A percentile compares a stretch with the other conserved stretches of the same genome.
Evolutionary conservation across 2,329 filamentous ascomycete species (phyloP).

Genomic region (Hypoxylon sp.): DNA sequence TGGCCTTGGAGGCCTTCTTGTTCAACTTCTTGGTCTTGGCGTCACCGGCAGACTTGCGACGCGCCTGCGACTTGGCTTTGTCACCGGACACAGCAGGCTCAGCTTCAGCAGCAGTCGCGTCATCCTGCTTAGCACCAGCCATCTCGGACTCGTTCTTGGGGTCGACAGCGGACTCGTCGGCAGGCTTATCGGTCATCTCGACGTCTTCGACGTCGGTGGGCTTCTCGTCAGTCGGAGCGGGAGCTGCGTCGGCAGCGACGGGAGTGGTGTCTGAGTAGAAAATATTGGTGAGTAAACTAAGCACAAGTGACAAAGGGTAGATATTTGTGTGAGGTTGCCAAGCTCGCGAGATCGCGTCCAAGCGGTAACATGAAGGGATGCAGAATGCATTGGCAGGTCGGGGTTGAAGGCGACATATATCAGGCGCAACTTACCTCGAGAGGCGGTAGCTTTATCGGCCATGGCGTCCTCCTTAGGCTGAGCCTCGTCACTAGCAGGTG

Average conservation of each 20-base stretch:
- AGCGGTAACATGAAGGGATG: slow-evolving; percentile 8
- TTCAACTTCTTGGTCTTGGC: slow-evolving; percentile 81
- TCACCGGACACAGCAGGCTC: slow-evolving; percentile 33
- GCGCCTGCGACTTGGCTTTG: slow-evolving; percentile 53
- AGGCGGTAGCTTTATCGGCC: slow-evolving; percentile 26
- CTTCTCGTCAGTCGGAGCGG: slow-evolving; percentile 42
- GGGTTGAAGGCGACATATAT: slow-evolving; percentile 14
- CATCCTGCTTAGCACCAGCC: slow-evolving; percentile 20
- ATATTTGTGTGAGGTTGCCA: too few relatives aligned
- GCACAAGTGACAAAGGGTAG: too few relatives aligned
- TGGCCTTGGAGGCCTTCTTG: slow-evolving; percentile 82
- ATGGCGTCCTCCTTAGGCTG: slow-evolving; percentile 23
- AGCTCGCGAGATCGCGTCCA: slow-evolving; percentile 1
- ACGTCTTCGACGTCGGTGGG: slow-evolving; percentile 41
- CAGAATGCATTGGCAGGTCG: slow-evolving; percentile 13
- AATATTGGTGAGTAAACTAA: slow-evolving; percentile 35
- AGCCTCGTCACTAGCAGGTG: slow-evolving; percentile 23
- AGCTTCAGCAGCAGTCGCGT: slow-evolving; percentile 27
- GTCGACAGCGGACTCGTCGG: slow-evolving; percentile 34
- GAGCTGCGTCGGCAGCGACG: slow-evolving; percentile 15
- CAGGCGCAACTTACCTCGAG: slow-evolving; percentile 34
- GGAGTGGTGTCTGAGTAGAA: slow-evolving; percentile 30
- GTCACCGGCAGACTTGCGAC: slow-evolving; percentile 76
- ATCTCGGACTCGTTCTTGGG: slow-evolving; percentile 32
- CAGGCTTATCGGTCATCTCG: slow-evolving; percentile 43